phyloP scores from a whole-genome alignment of 2,329 filamentous ascomycete genomes.

The Nakataea oryzae region DNA sequence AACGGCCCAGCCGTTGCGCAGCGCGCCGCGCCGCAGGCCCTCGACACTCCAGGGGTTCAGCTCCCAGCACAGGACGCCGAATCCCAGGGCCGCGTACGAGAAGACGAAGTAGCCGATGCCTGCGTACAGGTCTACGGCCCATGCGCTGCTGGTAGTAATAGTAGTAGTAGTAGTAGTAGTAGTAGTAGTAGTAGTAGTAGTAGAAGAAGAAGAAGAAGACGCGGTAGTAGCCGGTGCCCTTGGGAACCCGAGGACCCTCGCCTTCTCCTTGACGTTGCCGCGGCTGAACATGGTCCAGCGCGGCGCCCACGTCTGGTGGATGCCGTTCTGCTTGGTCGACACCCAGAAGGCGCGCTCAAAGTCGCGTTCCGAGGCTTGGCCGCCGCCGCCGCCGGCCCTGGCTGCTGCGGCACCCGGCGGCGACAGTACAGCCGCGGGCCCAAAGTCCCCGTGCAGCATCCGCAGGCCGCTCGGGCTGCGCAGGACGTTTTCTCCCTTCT shows the following conservation, averaged over 20 bases:
- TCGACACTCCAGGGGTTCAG: constrained; percentile 84
- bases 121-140: constrained; percentile 74
- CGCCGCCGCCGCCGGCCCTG: constrained; percentile 7
- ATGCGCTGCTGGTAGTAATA: constrained; percentile 17
- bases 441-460: constrained; percentile 67
- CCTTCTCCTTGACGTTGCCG: constrained; percentile 85
- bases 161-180: not conserved
- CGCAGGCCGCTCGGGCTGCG: constrained; percentile 62
- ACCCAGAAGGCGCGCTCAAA: constrained; percentile 70
- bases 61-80: constrained; percentile 78
- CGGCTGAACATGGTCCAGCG: constrained; percentile 89
- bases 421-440: constrained; percentile 26
- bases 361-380: constrained; percentile 31
- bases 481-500: constrained; percentile 52
- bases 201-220: too few species aligned
- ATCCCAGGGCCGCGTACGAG: constrained; percentile 62
- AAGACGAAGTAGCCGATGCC: constrained; percentile 94
- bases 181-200: constrained; percentile 15
- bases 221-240: too few species aligned
- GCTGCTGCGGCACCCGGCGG: too few species aligned
- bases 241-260: constrained; percentile 54
- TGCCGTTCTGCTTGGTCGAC: constrained; percentile 64
- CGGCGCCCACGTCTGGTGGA: constrained; percentile 79
- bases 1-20: constrained; percentile 55
- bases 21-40: constrained; percentile 65